Evolutionary conservation across 129 eudicot genomes (phyloP).

Genomic region (Solidago caesia): DNA sequence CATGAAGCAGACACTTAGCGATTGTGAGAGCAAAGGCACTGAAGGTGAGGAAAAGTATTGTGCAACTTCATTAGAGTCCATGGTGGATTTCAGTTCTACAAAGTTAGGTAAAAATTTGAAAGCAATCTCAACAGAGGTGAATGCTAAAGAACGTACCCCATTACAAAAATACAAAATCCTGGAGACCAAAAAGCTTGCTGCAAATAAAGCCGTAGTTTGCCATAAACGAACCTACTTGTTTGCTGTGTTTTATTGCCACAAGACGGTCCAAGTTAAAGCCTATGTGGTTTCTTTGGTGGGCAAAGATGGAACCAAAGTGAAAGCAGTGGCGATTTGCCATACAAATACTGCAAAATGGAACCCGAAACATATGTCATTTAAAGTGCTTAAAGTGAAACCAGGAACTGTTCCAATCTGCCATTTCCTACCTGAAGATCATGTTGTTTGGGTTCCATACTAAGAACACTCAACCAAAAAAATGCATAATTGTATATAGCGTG

Average conservation of each 20-base stretch:
- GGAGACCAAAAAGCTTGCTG: conserved; percentile 35
- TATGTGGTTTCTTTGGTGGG: conserved; percentile 38
- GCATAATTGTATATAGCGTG: neutral
- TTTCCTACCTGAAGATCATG: conserved; percentile 70
- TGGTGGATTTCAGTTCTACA: conserved; percentile 52
- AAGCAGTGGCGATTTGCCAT: conserved; percentile 38
- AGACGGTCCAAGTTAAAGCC: conserved; percentile 34
- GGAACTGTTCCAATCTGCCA: conserved; percentile 73
- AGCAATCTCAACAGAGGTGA: conserved; percentile 48
- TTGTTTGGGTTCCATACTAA: conserved; percentile 65
- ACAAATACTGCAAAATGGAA: conserved; percentile 48
- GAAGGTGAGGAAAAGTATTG: conserved; percentile 60
- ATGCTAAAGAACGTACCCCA: conserved; percentile 17
- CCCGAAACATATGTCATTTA: conserved; percentile 66
- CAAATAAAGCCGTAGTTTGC: conserved; percentile 44
- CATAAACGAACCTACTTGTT: conserved; percentile 58
- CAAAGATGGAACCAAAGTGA: conserved; percentile 20
- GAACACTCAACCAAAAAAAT: neutral
- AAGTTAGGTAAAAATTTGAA: conserved; percentile 46
- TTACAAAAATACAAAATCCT: conserved; percentile 35
- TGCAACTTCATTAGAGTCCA: conserved; percentile 67
- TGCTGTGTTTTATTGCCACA: conserved; percentile 71
- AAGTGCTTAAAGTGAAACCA: conserved; percentile 66
- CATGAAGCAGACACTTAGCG: conserved; percentile 40
- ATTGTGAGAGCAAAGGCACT: conserved; percentile 46